These are phyloP conservation scores for Pseudonitzschia pungens DNA, from an alignment of 108 stramenopile genomes.

Conservation along the genomic window DNA sequence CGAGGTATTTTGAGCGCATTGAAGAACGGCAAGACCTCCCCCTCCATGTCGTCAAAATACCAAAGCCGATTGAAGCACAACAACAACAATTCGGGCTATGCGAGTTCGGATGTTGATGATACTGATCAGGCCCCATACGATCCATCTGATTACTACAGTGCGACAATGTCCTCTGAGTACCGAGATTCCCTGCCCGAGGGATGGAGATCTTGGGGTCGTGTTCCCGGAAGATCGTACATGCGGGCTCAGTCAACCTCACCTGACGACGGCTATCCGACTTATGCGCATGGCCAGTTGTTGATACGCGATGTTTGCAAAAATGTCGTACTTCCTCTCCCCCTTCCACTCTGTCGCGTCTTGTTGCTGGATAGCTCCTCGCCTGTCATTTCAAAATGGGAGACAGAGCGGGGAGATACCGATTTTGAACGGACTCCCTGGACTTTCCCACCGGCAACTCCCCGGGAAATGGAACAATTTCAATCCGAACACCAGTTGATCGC, in stretches of 20 bases:
- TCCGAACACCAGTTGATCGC: conserved; percentile 78
- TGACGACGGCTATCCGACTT: conserved; percentile 58
- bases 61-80: conserved; percentile 12
- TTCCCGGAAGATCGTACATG: conserved; percentile 56
- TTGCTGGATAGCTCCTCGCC: conserved; percentile 79
- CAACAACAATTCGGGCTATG: conserved; percentile 27
- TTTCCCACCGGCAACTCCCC: conserved; percentile 69
- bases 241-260: conserved; percentile 45
- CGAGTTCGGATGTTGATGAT: conserved; percentile 40
- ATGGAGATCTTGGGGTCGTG: conserved; percentile 50
- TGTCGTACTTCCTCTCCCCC: conserved; percentile 58
- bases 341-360: conserved; percentile 71
- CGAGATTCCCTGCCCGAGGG: conserved; percentile 17
- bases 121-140: conserved; percentile 16
- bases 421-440: conserved; percentile 68
- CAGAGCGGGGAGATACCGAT: conserved; percentile 65
- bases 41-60: not conserved
- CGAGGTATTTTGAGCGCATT: conserved; percentile 40
- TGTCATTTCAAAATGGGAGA: conserved; percentile 73
- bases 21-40: conserved; percentile 17
- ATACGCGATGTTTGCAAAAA: conserved; percentile 63
- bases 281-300: conserved; percentile 66
- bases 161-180: not conserved
- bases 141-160: conserved; percentile 13
- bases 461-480: conserved; percentile 63